Conservation (phyloP, 805 yeast genomes). For the Metschnikowia chrysomelidarum region DNA sequence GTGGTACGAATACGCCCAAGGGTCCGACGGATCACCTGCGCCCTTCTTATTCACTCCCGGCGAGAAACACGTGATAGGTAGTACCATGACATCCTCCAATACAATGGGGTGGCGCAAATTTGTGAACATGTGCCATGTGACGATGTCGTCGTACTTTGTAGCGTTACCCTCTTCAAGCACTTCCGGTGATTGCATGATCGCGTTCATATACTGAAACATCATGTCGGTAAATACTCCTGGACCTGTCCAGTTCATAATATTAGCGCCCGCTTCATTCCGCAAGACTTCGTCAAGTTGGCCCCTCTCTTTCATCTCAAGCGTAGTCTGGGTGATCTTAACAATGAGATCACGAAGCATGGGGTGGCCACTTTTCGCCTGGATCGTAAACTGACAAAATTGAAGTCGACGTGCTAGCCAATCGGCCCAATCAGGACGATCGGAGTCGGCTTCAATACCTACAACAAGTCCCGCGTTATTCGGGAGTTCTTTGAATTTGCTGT, state of each 20-base stretch:
- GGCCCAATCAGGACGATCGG: conserved; percentile 92
- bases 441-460: conserved; percentile 95
- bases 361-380: conserved; percentile 86
- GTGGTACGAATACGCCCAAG: conserved; percentile 84
- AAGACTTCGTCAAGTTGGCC: conserved; percentile 47
- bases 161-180: conserved; percentile 20
- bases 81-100: conserved; percentile 64
- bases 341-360: conserved; percentile 83
- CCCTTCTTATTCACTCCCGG: conserved; percentile 86
- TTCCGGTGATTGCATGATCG: conserved; percentile 27
- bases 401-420: conserved; percentile 91
- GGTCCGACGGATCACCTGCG: conserved; percentile 59
- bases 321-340: conserved; percentile 71
- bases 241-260: conserved; percentile 93
- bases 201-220: conserved; percentile 65
- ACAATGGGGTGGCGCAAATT: conserved; percentile 53
- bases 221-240: conserved; percentile 94
- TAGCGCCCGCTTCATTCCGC: conserved; percentile 68
- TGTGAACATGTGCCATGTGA: conserved; percentile 56
- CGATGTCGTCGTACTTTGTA: conserved; percentile 14
- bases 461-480: conserved; percentile 64
- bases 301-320: conserved; percentile 52
- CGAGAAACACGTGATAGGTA: conserved; percentile 69
- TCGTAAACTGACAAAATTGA: conserved; percentile 97
- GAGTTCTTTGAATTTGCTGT: conserved; percentile 27